phyloP scores from a whole-genome alignment of 208 protist genomes.

The Crithidia expoeki region DNA sequence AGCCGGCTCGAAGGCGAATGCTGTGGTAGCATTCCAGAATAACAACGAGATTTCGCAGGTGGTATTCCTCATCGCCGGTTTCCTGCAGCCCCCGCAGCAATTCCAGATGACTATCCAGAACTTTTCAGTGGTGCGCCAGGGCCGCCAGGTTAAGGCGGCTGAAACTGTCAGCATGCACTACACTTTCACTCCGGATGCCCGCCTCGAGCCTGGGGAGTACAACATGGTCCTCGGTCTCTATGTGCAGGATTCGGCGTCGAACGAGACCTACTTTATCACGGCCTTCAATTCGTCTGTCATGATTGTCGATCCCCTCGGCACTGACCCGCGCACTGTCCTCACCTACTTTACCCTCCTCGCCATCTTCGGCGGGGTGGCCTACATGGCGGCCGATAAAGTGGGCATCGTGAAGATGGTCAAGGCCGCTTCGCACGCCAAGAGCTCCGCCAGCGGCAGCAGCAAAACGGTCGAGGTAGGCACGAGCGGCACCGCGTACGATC shows the following conservation, averaged over 20 bases:
- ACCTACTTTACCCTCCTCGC: constrained; percentile 82
- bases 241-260: constrained; percentile 61
- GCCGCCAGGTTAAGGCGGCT: constrained; percentile 49
- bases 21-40: constrained; percentile 77
- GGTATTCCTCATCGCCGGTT: constrained; percentile 60
- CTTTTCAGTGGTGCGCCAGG: constrained; percentile 87
- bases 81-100: constrained; percentile 51
- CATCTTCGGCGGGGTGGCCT: constrained; percentile 58
- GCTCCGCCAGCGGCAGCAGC: constrained; percentile 6
- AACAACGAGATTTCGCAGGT: constrained; percentile 44
- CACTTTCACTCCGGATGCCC: constrained; percentile 69
- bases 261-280: constrained; percentile 66
- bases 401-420: constrained; percentile 56
- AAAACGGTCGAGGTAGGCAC: constrained; percentile 40
- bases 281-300: constrained; percentile 82
- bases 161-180: constrained; percentile 86
- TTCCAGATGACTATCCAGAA: constrained; percentile 77
- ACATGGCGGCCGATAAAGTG: constrained; percentile 47
- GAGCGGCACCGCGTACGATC: constrained; percentile 63
- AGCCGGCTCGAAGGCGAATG: constrained; percentile 48
- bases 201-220: constrained; percentile 83
- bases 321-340: constrained; percentile 82
- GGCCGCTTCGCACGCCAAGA: constrained; percentile 13
- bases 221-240: constrained; percentile 85
- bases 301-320: constrained; percentile 66